Evolutionary conservation across 2,329 filamentous ascomycete species (phyloP).

Genomic region (Claviceps fusiformis): DNA sequence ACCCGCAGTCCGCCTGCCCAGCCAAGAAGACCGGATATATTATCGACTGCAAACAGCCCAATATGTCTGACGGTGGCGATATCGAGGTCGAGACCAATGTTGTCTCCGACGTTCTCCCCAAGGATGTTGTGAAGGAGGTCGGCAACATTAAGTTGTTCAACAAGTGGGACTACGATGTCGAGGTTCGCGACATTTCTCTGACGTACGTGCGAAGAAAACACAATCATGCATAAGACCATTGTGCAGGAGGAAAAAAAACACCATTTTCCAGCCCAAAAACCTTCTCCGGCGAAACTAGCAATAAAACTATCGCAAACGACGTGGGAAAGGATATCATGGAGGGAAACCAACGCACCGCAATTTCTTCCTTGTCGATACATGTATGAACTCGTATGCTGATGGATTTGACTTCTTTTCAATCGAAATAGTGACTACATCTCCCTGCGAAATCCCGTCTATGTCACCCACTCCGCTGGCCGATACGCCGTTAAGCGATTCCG

Average conservation of each 20-base stretch:
- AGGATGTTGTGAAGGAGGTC: slow-evolving; percentile 81
- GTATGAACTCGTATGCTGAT: slow-evolving; percentile 17
- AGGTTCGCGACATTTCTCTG: slow-evolving; percentile 98
- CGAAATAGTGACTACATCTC: slow-evolving; percentile 89
- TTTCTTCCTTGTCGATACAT: neutral
- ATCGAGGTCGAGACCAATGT: slow-evolving; percentile 75
- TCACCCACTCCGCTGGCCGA: slow-evolving; percentile 95
- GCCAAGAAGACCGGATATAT: slow-evolving; percentile 18
- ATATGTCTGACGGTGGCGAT: slow-evolving; percentile 91
- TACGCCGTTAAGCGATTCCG: slow-evolving; percentile 99
- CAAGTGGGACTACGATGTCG: slow-evolving; percentile 97
- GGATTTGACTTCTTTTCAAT: slow-evolving; percentile 9
- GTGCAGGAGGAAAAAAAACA: neutral
- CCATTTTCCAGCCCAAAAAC: neutral
- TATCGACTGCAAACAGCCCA: slow-evolving; percentile 33
- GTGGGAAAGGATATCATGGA: neutral
- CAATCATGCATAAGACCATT: neutral
- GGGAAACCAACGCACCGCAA: neutral
- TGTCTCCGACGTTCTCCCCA: slow-evolving; percentile 73
- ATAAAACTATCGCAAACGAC: neutral
- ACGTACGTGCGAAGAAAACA: slow-evolving; percentile 50
- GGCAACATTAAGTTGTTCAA: slow-evolving; percentile 94
- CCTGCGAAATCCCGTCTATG: slow-evolving; percentile 97
- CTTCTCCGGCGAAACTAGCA: neutral
- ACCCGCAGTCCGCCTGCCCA: slow-evolving; percentile 23